Conservation (phyloP, 2,329 filamentous ascomycete genomes). For the Aureobasidium sp. region DNA sequence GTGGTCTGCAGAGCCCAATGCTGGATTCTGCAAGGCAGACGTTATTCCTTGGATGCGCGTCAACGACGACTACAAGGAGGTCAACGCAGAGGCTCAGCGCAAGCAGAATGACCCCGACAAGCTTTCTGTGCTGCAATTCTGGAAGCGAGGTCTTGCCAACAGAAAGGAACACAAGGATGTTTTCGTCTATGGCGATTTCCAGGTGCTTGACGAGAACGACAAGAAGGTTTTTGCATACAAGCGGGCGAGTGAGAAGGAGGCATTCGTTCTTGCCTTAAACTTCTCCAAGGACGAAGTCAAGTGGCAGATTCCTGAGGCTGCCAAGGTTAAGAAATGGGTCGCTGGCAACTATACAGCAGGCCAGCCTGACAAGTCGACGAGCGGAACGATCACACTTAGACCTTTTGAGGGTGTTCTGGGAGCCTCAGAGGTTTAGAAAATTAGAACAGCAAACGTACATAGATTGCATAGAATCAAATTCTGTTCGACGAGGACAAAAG, state of each 20-base stretch:
- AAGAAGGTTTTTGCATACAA: conserved; percentile 49
- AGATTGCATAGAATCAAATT: neutral
- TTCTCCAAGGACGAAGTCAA: conserved; percentile 25
- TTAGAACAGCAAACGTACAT: neutral
- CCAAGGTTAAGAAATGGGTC: conserved; percentile 27
- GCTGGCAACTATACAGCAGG: conserved; percentile 25
- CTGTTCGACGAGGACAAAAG: neutral
- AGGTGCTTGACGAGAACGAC: conserved; percentile 41
- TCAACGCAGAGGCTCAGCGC: conserved; percentile 51
- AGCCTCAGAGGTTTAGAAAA: neutral
- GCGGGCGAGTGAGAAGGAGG: conserved; percentile 20
- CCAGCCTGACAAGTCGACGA: conserved; percentile 19
- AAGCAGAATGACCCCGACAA: conserved; percentile 18
- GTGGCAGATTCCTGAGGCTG: conserved; percentile 26
- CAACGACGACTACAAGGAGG: conserved; percentile 43
- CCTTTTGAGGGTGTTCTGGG: conserved; percentile 29
- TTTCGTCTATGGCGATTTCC: conserved; percentile 54
- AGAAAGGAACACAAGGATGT: conserved; percentile 49
- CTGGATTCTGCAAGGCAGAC: conserved; percentile 50
- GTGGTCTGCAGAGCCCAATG: conserved; percentile 49
- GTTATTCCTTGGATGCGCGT: conserved; percentile 50
- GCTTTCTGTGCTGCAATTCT: conserved; percentile 50
- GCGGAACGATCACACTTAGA: conserved; percentile 22
- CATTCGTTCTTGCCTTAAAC: conserved; percentile 28
- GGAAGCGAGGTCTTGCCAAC: conserved; percentile 46